phyloP scores from a whole-genome alignment of 768 basidiomycete genomes.

The Phanerodontia chrysosporium region DNA sequence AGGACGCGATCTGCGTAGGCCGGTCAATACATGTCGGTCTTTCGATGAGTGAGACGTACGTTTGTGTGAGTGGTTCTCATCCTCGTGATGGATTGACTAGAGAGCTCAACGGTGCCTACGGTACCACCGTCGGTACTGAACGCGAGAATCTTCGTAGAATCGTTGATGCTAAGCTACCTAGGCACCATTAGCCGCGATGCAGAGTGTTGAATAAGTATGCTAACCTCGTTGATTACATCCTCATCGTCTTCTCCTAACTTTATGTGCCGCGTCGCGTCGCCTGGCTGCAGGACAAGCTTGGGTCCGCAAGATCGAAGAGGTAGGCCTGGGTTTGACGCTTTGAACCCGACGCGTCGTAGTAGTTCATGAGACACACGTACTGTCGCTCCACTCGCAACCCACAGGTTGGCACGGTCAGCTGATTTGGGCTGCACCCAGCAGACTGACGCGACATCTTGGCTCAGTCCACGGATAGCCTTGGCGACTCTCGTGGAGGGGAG shows the following conservation, averaged over 20 bases:
- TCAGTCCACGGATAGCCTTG: slow-evolving; percentile 58
- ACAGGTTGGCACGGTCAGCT: slow-evolving; percentile 43
- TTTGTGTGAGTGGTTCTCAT: slow-evolving; percentile 64
- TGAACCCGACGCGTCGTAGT: too few relatives aligned
- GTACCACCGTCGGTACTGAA: slow-evolving; percentile 68
- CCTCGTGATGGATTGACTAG: slow-evolving; percentile 38
- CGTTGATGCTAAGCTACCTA: slow-evolving; percentile 62
- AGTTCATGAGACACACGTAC: too few relatives aligned
- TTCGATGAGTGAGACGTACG: slow-evolving; percentile 36
- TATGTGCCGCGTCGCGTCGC: slow-evolving; percentile 48
- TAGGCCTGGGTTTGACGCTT: too few relatives aligned
- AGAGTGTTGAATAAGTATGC: slow-evolving; percentile 15
- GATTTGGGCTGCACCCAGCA: slow-evolving; percentile 34
- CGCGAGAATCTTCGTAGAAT: slow-evolving; percentile 48
- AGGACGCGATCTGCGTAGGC: slow-evolving; percentile 60
- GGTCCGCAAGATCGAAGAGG: slow-evolving; percentile 42
- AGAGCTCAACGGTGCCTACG: slow-evolving; percentile 63
- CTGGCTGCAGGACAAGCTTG: slow-evolving; percentile 49
- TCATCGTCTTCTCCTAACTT: slow-evolving; percentile 39
- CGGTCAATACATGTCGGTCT: not conserved
- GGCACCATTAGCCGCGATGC: slow-evolving; percentile 10
- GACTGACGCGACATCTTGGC: slow-evolving; percentile 60
- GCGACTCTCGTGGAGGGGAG: slow-evolving; percentile 54
- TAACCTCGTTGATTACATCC: slow-evolving; percentile 69
- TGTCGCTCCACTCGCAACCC: slow-evolving; percentile 61